Base-by-base conservation (phyloP, 768 basidiomycete species). In the Tylopilus intermedius region DNA sequence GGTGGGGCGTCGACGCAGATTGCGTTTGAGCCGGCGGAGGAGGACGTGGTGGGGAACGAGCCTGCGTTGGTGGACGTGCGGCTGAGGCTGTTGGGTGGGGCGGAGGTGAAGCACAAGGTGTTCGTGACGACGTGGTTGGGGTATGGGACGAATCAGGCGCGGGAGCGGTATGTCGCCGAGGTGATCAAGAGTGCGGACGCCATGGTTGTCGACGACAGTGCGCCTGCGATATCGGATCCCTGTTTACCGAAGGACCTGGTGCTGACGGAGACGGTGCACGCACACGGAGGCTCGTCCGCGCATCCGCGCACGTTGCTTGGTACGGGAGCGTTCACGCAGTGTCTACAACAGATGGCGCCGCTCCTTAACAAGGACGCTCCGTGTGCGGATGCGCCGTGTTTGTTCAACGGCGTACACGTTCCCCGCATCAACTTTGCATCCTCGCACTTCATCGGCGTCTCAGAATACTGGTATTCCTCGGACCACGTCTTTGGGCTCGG, bases 71-170 rank as follows among this genome's bases (percentile, higher is more conserved):
- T 88, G 33, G 83, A 88, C 58, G 93, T 99, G 42, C 77, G 86
- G 33, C 66, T 98, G 51, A 80, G 91, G 45, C 74, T 95, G 35
- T 67, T 98, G 38, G 80, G 84, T 30, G 96, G 95, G 14, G 79
- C 86, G 60, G 90, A 91, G 63, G 88, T 98, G 45, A 80, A 80
- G 52, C 94, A 96, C 72, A 83, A 85, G 55, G 91, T 99, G 22
- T 99, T 98, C 56, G 95, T 97, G 51, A 96, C 96, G 47, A 97
- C 94, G 1, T 98, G 96, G 96, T 73, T 99, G 24, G 96, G 96
- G 10, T 99, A 95, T 66, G 96, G 96, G 11, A 97, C 96, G 30
- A 98, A 98, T 61, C 86, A 93, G 69, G 95, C 93, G n/a, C 72
- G 95, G 62, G 90, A 95, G 66, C 82, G 95, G 48, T 98, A 98